Conservation (phyloP, 2,329 filamentous ascomycete genomes). For the Ascosphaera apis region DNA sequence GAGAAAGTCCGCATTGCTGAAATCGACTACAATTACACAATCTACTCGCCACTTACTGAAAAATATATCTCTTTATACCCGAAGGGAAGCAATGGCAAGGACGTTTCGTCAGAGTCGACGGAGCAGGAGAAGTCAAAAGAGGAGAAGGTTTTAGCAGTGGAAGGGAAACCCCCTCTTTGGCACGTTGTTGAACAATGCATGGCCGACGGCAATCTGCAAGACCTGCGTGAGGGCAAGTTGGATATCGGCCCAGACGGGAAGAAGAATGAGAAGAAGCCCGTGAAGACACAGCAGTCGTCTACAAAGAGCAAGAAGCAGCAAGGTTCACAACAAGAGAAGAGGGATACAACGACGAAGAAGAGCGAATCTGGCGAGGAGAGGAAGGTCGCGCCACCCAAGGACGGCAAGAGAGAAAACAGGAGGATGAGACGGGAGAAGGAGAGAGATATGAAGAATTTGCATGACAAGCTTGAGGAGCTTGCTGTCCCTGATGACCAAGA, state of each 20-base stretch:
- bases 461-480: conserved; percentile 1
- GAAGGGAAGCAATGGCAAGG: conserved; percentile 11
- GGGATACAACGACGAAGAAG: conserved; percentile 1
- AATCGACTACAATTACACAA: conserved; percentile 38
- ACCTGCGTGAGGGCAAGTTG: conserved; percentile 19
- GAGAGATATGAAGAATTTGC: conserved; percentile 4
- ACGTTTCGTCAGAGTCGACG: conserved; percentile 2
- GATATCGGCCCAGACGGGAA: conserved; percentile 8
- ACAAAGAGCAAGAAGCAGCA: conserved; percentile 1
- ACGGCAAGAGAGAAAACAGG: conserved; percentile 4
- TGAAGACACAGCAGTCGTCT: conserved; percentile 2
- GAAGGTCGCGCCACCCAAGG: background rate
- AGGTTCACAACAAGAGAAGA: background rate
- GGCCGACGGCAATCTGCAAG: conserved; percentile 19
- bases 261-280: conserved; percentile 5
- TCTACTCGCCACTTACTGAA: conserved; percentile 36
- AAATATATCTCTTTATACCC: conserved; percentile 36
- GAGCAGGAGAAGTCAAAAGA: conserved; percentile 5
- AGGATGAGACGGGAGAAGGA: conserved; percentile 3
- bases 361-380: background rate
- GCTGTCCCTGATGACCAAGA: conserved; percentile 2
- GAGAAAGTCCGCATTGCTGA: conserved; percentile 24
- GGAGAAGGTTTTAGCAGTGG: conserved; percentile 2
- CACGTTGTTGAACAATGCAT: conserved; percentile 21
- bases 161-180: conserved; percentile 21